These are phyloP conservation scores for Enterospora canceri DNA, from an alignment of 371 early-diverging fungal genomes.

Conservation along the genomic window DNA sequence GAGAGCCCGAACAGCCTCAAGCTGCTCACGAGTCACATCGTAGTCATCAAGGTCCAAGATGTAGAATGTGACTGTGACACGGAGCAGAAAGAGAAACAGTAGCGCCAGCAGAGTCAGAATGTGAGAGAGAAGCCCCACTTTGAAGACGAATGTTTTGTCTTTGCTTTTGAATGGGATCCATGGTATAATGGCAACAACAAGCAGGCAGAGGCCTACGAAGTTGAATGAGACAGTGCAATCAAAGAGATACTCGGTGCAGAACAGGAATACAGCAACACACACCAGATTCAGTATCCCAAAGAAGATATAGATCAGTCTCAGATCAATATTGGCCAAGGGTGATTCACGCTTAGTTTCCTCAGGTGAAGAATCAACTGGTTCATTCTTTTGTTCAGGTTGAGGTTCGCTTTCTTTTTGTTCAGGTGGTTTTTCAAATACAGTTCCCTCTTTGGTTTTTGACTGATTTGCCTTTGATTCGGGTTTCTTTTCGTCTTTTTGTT, in stretches of 20 bases:
- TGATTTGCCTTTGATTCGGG: background rate
- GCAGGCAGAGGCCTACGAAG: background rate
- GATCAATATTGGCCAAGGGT: background rate
- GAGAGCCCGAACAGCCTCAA: no score
- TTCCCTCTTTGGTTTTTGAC: constrained; percentile 1
- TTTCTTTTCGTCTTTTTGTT: no score
- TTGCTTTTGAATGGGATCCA: background rate
- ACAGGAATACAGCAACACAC: background rate
- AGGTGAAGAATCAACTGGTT: background rate
- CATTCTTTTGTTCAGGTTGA: background rate
- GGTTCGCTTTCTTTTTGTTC: background rate
- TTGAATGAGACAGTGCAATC: constrained; percentile 6
- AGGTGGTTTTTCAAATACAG: background rate
- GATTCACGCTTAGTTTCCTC: background rate
- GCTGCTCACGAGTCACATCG: background rate
- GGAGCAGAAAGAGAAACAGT: background rate
- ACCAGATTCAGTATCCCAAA: constrained; percentile 3
- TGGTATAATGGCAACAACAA: constrained; percentile 10
- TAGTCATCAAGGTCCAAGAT: background rate
- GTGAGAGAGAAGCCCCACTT: background rate
- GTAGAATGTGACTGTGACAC: constrained; percentile 6
- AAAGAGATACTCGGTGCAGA: background rate
- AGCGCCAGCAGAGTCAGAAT: background rate
- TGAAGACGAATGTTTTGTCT: background rate
- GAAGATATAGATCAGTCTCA: background rate